Evolutionary conservation across 2,329 filamentous ascomycete genomes (phyloP).

Genomic region (Macroventuria anomochaeta): DNA sequence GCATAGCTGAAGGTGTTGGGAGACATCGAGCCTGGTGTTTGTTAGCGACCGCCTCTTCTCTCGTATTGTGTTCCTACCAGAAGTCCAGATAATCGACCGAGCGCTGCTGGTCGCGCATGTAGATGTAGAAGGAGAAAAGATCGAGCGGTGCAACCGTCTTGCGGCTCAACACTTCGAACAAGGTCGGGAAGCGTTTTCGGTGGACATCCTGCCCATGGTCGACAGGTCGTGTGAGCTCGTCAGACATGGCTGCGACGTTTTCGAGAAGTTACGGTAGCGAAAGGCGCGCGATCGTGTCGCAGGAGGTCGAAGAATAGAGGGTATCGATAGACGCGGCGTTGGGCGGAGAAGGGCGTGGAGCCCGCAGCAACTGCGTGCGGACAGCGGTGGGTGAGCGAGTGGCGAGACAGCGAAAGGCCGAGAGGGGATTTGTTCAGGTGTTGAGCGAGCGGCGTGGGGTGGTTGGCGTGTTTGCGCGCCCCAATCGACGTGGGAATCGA

Average conservation of each 20-base stretch:
- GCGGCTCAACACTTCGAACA: conserved; percentile 94
- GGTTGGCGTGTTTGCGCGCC: conserved; percentile 28
- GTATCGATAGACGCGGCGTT: conserved; percentile 30
- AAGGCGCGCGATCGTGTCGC: conserved; percentile 29
- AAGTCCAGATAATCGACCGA: conserved; percentile 98
- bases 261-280: conserved; percentile 11
- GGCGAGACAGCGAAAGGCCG: conserved; percentile 13
- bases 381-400: conserved; percentile 27
- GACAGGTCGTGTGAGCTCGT: conserved; percentile 24
- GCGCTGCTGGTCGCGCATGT: conserved; percentile 98
- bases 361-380: conserved; percentile 21
- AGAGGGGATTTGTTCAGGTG: conserved; percentile 11
- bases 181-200: conserved; percentile 87
- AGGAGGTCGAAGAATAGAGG: conserved; percentile 20
- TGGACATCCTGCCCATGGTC: conserved; percentile 29
- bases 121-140: conserved; percentile 98
- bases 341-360: conserved; percentile 26
- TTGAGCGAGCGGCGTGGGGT: conserved; percentile 15
- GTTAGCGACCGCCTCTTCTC: conserved; percentile 27
- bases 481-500: conserved; percentile 43
- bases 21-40: conserved; percentile 88
- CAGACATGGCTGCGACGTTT: conserved; percentile 31
- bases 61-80: conserved; percentile 68
- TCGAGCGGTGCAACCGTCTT: conserved; percentile 95
- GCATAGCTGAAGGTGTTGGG: conserved; percentile 97